Evolutionary conservation across 345 rosid genomes (phyloP).

Genomic region (Bruguiera gymnorhiza): DNA sequence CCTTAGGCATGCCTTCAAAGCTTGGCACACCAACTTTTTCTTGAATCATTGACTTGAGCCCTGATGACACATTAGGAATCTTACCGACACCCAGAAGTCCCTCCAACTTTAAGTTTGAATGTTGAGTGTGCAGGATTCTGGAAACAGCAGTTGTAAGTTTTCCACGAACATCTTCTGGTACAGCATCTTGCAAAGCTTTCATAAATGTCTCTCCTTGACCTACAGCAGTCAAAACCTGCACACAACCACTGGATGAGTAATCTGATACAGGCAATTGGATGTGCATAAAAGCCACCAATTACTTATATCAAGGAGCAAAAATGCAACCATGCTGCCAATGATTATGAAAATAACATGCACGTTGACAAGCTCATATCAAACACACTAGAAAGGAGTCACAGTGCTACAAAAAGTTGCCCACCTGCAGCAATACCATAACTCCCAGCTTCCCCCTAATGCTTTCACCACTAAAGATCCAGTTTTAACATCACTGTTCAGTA

Average conservation of each 20-base stretch:
- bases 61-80: slow-evolving; percentile 40
- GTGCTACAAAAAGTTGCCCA: background rate
- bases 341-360: background rate
- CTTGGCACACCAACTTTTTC: slow-evolving; percentile 39
- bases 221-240: slow-evolving; percentile 84
- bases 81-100: slow-evolving; percentile 36
- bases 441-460: no score
- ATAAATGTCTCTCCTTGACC: slow-evolving; percentile 80
- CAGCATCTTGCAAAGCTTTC: slow-evolving; percentile 84
- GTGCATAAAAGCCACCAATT: background rate
- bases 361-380: slow-evolving; percentile 1
- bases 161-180: slow-evolving; percentile 90
- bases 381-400: background rate
- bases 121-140: slow-evolving; percentile 54
- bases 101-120: slow-evolving; percentile 45
- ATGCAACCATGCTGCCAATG: background rate
- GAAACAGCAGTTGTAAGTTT: slow-evolving; percentile 68
- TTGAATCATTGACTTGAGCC: slow-evolving; percentile 31
- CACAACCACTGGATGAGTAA: slow-evolving; percentile 13
- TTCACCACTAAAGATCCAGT: background rate
- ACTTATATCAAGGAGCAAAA: slow-evolving; percentile 4
- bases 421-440: background rate
- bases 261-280: slow-evolving; percentile 4
- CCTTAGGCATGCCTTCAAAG: slow-evolving; percentile 32
- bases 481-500: background rate